Evolutionary conservation across 345 rosid genomes (phyloP).

Genomic region (Heritiera littoralis): DNA sequence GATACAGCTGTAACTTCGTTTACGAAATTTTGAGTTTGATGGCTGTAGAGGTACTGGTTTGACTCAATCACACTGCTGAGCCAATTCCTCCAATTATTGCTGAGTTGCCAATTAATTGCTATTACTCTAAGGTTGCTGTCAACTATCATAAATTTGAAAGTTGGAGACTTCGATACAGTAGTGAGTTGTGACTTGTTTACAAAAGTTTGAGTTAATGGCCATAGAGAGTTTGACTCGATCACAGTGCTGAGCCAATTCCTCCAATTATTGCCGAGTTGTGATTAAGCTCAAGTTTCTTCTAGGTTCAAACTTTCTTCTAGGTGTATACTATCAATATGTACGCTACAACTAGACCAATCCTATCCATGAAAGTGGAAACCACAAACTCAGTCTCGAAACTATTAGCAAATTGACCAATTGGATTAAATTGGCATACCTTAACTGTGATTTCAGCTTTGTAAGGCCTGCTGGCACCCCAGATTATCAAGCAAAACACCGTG

Average conservation of each 20-base stretch:
- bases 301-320: too few relatives aligned
- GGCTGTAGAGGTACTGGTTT: background rate
- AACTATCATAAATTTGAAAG: too few relatives aligned
- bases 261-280: background rate
- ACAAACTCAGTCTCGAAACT: background rate
- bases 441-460: slow-evolving; percentile 63
- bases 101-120: too few relatives aligned
- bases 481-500: slow-evolving; percentile 65
- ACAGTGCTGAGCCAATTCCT: background rate
- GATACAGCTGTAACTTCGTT: too few relatives aligned
- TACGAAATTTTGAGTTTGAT: background rate
- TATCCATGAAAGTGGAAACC: too few relatives aligned
- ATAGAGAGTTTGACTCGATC: background rate
- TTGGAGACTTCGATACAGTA: too few relatives aligned
- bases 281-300: too few relatives aligned
- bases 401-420: background rate
- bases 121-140: too few relatives aligned
- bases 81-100: background rate
- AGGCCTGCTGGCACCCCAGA: slow-evolving; percentile 81
- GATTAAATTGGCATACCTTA: slow-evolving; percentile 42
- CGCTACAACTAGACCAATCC: too few relatives aligned
- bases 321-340: too few relatives aligned
- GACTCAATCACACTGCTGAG: background rate
- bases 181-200: background rate
- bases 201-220: background rate